phyloP scores from a whole-genome alignment of 2,329 filamentous ascomycete genomes.

The Chalaropsis thielavioides region DNA sequence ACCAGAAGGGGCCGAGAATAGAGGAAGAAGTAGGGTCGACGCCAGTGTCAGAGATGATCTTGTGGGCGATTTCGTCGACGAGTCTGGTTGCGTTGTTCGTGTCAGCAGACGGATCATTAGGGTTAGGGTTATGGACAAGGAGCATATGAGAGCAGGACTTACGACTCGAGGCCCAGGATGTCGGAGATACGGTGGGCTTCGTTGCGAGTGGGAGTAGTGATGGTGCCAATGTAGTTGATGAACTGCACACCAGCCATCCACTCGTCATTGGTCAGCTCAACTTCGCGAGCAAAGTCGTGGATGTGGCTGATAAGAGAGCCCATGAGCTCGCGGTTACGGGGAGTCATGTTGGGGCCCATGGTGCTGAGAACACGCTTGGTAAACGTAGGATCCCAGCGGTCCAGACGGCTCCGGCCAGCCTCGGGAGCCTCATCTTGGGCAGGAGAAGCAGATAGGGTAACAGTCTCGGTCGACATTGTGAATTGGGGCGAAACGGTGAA shows the following conservation, averaged over 20 bases:
- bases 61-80: slow-evolving; percentile 53
- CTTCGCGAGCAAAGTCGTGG: slow-evolving; percentile 65
- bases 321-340: slow-evolving; percentile 50
- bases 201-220: slow-evolving; percentile 53
- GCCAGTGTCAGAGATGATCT: slow-evolving; percentile 45
- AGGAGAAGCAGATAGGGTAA: slow-evolving; percentile 7
- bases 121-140: background rate
- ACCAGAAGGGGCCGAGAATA: slow-evolving; percentile 69
- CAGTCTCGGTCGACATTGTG: slow-evolving; percentile 7
- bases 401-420: slow-evolving; percentile 9
- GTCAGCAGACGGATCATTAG: background rate
- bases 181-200: slow-evolving; percentile 61
- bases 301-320: slow-evolving; percentile 52
- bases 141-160: slow-evolving; percentile 22
- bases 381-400: slow-evolving; percentile 50
- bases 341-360: slow-evolving; percentile 54
- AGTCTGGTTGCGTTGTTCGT: slow-evolving; percentile 29
- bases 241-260: slow-evolving; percentile 64
- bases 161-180: slow-evolving; percentile 60
- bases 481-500: background rate
- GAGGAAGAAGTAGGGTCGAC: slow-evolving; percentile 56
- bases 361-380: slow-evolving; percentile 58
- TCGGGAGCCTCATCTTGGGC: background rate
- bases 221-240: slow-evolving; percentile 59
- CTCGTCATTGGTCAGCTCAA: slow-evolving; percentile 62